A percentile compares a stretch with the other conserved stretches of the same genome.
Evolutionary conservation across 2,329 filamentous ascomycete species (phyloP).

Genomic region (Sphaerulina populicola): DNA sequence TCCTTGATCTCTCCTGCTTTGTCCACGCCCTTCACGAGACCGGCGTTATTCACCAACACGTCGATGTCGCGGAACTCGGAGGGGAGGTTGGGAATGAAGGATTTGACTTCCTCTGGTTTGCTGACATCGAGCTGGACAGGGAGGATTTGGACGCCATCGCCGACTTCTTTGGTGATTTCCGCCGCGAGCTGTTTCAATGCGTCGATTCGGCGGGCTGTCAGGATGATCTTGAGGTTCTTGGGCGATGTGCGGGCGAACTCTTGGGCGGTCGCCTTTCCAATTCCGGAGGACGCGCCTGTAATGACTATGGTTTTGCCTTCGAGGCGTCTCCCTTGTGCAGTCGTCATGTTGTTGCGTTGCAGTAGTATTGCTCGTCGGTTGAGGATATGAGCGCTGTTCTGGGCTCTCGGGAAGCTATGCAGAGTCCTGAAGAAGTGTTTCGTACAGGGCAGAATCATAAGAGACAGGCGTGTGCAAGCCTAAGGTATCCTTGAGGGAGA

Average conservation of each 20-base stretch:
- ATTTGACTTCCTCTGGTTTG: slow-evolving; percentile 62
- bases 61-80: slow-evolving; percentile 77
- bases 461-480: slow-evolving; percentile 1
- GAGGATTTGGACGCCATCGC: slow-evolving; percentile 70
- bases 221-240: slow-evolving; percentile 67
- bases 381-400: background rate
- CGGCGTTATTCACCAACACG: slow-evolving; percentile 91
- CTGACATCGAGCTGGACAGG: slow-evolving; percentile 82
- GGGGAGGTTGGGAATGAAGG: slow-evolving; percentile 65
- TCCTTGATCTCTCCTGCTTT: slow-evolving; percentile 73
- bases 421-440: slow-evolving; percentile 12
- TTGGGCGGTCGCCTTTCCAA: slow-evolving; percentile 72
- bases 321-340: slow-evolving; percentile 72
- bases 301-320: slow-evolving; percentile 86
- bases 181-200: slow-evolving; percentile 64
- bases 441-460: slow-evolving; percentile 12
- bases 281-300: slow-evolving; percentile 88
- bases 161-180: slow-evolving; percentile 68
- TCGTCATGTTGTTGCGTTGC: slow-evolving; percentile 50
- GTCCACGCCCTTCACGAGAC: slow-evolving; percentile 80
- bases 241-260: slow-evolving; percentile 87
- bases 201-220: slow-evolving; percentile 82
- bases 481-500: slow-evolving; percentile 2
- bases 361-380: slow-evolving; percentile 1
- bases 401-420: slow-evolving; percentile 2